Percentiles rank a stretch among this genome's conserved stretches.
Conservation (phyloP, 805 yeast genomes). For the Saccharomyces kudriavzevii region DNA sequence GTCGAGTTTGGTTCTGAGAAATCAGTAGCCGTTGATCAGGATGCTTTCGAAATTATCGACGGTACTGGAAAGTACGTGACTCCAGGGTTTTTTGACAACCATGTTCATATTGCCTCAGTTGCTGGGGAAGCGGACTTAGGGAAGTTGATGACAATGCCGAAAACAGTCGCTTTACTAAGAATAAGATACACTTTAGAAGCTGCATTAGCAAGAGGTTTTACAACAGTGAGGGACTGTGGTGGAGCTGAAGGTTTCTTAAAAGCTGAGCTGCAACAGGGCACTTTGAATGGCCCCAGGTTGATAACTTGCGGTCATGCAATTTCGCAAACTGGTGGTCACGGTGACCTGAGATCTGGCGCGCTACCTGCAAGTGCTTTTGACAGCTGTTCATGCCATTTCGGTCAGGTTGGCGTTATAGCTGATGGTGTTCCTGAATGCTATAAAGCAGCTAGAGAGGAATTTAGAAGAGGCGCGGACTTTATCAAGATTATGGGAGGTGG, state of each 20-base stretch:
- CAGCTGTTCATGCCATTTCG: conserved; percentile 7
- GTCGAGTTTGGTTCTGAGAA: conserved; percentile 1
- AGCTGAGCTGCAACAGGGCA: conserved; percentile 6
- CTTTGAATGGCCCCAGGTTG: conserved; percentile 5
- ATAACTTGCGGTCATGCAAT: conserved; percentile 11
- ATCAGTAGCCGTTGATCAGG: background rate
- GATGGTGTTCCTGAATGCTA: conserved; percentile 9
- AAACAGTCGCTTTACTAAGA: conserved; percentile 6
- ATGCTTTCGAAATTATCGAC: conserved; percentile 5
- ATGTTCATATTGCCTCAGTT: conserved; percentile 9
- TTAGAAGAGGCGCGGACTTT: conserved; percentile 10
- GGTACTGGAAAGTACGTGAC: conserved; percentile 8
- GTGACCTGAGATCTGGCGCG: conserved; percentile 6
- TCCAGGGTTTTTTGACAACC: conserved; percentile 10
- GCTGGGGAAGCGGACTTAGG: conserved; percentile 5
- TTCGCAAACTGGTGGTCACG: conserved; percentile 12
- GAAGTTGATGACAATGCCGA: conserved; percentile 6
- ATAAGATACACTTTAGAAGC: conserved; percentile 7
- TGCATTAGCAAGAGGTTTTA: conserved; percentile 7
- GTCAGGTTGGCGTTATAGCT: conserved; percentile 7
- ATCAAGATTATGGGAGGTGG: conserved; percentile 10
- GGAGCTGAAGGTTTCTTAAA: conserved; percentile 10
- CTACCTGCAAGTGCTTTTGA: conserved; percentile 8
- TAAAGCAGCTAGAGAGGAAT: conserved; percentile 9
- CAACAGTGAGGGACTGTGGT: conserved; percentile 11